Conservation (phyloP, 2,329 filamentous ascomycete species). For the Magnaporthiopsis poae region DNA sequence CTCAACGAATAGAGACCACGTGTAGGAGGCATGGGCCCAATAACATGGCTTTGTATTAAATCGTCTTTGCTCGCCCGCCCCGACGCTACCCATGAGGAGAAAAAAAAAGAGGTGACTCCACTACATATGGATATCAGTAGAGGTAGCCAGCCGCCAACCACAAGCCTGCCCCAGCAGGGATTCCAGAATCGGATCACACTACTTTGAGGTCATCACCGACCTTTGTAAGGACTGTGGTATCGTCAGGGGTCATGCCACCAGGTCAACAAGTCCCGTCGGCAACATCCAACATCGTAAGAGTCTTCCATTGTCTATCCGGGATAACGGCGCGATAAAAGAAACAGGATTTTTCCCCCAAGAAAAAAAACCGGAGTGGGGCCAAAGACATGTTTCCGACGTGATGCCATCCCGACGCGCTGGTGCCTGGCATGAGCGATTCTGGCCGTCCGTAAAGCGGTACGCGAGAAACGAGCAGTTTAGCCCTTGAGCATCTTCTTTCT, state of each 20-base stretch:
- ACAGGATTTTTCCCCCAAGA: not conserved
- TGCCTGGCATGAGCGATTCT: not conserved
- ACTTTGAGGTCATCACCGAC: not conserved
- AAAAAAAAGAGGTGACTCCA: too few species aligned
- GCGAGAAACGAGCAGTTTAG: slow-evolving; percentile 35
- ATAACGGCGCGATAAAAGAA: not conserved
- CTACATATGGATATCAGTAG: not conserved
- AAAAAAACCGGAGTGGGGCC: not conserved
- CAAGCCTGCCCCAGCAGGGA: not conserved
- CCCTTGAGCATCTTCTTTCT: slow-evolving; percentile 77
- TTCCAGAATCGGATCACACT: not conserved
- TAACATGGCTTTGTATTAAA: not conserved
- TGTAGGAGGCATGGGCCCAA: not conserved
- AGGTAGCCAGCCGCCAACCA: not conserved
- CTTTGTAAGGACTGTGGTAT: not conserved
- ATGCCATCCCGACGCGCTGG: not conserved
- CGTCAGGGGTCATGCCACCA: not conserved
- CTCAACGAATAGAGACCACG: not conserved
- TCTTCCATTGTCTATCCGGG: not conserved
- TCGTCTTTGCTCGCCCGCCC: not conserved
- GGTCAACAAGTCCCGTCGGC: not conserved
- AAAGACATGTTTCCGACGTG: not conserved
- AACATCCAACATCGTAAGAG: not conserved
- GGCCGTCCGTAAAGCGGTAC: too few species aligned
- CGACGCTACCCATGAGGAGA: too few species aligned